A percentile compares a stretch with the other conserved stretches of the same genome.
phyloP scores from a whole-genome alignment of 2,329 filamentous ascomycete genomes.

The Neofusicoccum cordaticola region DNA sequence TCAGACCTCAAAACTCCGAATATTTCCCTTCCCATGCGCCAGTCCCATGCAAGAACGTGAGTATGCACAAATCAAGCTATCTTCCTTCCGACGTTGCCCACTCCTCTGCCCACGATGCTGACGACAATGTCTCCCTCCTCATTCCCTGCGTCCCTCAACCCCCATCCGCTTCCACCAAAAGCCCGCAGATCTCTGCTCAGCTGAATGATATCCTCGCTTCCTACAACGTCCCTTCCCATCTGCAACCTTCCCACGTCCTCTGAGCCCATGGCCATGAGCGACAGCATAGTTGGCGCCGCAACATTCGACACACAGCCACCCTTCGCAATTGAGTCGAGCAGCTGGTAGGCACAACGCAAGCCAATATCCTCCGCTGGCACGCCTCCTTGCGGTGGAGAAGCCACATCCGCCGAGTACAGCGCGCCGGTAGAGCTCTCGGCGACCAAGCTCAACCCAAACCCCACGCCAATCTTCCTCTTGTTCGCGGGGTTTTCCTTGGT shows the following conservation, averaged over 20 bases:
- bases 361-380: slow-evolving; percentile 88
- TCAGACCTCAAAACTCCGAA: slow-evolving; percentile 2
- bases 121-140: slow-evolving; percentile 73
- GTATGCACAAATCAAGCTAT: slow-evolving; percentile 52
- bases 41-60: neutral
- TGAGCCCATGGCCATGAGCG: slow-evolving; percentile 95
- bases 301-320: slow-evolving; percentile 77
- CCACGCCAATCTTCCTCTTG: slow-evolving; percentile 68
- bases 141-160: slow-evolving; percentile 66
- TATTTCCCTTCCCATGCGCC: neutral
- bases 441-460: slow-evolving; percentile 86
- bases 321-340: slow-evolving; percentile 76
- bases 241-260: slow-evolving; percentile 90
- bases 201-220: slow-evolving; percentile 73
- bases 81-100: slow-evolving; percentile 93
- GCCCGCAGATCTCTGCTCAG: slow-evolving; percentile 79
- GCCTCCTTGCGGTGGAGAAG: slow-evolving; percentile 71
- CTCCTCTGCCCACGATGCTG: slow-evolving; percentile 86
- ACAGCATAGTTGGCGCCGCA: slow-evolving; percentile 72
- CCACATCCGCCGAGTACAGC: slow-evolving; percentile 82
- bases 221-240: slow-evolving; percentile 77
- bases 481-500: slow-evolving; percentile 62
- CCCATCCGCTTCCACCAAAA: slow-evolving; percentile 92
- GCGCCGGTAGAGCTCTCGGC: slow-evolving; percentile 88
- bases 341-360: slow-evolving; percentile 79